phyloP scores from a whole-genome alignment of 331 rosid species.

The Dryas integrifolia region DNA sequence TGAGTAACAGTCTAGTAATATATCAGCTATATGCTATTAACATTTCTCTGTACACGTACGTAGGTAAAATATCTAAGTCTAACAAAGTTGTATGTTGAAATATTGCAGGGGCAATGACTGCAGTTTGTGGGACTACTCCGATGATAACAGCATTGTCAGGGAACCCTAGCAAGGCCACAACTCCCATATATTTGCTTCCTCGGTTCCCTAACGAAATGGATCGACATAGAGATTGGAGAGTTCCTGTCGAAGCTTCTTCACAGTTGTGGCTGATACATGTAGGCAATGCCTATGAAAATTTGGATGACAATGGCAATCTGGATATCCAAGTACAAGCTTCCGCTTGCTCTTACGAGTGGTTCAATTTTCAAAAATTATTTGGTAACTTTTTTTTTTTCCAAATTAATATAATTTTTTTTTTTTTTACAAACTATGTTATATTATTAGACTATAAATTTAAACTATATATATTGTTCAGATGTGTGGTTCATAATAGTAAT shows the following conservation, averaged over 20 bases:
- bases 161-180: conserved; percentile 62
- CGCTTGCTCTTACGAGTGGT: conserved; percentile 93
- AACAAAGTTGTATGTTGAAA: neutral
- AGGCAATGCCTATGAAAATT: conserved; percentile 63
- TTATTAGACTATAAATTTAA: too few species aligned
- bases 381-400: conserved; percentile 33
- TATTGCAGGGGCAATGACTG: conserved; percentile 70
- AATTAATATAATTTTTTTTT: neutral
- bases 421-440: neutral
- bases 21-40: too few species aligned
- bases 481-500: too few species aligned
- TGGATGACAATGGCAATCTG: conserved; percentile 38
- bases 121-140: conserved; percentile 72
- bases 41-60: too few species aligned
- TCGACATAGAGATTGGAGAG: conserved; percentile 64
- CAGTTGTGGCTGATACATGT: conserved; percentile 82
- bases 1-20: too few species aligned
- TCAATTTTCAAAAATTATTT: conserved; percentile 71
- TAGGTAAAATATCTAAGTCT: too few species aligned
- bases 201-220: conserved; percentile 34
- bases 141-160: conserved; percentile 79
- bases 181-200: conserved; percentile 76
- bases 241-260: conserved; percentile 68
- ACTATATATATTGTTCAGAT: too few species aligned
- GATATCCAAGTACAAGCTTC: conserved; percentile 63